phyloP scores from a whole-genome alignment of 345 rosid species.

The Bruguiera parviflora region DNA sequence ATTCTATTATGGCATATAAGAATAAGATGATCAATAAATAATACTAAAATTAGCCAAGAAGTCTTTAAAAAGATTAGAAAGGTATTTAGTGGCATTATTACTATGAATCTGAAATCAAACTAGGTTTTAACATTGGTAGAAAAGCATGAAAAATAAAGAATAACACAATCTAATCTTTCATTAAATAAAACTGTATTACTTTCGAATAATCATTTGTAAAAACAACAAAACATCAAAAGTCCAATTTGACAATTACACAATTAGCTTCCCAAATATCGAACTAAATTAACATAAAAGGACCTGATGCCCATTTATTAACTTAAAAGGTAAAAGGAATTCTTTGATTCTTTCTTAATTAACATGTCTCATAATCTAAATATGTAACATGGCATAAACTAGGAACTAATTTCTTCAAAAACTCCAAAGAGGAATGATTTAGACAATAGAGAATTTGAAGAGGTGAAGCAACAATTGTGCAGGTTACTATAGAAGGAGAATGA shows the following conservation, averaged over 20 bases:
- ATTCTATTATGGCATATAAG: background rate
- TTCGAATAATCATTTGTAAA: background rate
- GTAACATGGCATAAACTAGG: too few species aligned
- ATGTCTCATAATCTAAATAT: too few species aligned
- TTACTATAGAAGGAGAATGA: too few species aligned
- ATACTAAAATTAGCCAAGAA: background rate
- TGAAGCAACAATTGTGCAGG: too few species aligned
- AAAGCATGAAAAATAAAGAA: background rate
- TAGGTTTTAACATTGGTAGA: background rate
- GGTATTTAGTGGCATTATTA: background rate
- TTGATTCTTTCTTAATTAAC: too few species aligned
- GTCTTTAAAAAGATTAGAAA: background rate
- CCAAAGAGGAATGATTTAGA: constrained; percentile 5
- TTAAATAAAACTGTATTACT: background rate
- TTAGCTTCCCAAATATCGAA: background rate
- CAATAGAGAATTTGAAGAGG: too few species aligned
- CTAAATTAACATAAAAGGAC: background rate
- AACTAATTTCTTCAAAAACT: too few species aligned
- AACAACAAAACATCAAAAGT: background rate
- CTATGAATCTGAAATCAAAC: background rate
- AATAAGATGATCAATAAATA: background rate
- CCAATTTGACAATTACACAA: background rate
- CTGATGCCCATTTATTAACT: too few species aligned
- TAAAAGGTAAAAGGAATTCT: too few species aligned
- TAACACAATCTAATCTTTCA: background rate